Evolutionary conservation across 805 yeast species (phyloP).

Genomic region (Blastobotrys americana): DNA sequence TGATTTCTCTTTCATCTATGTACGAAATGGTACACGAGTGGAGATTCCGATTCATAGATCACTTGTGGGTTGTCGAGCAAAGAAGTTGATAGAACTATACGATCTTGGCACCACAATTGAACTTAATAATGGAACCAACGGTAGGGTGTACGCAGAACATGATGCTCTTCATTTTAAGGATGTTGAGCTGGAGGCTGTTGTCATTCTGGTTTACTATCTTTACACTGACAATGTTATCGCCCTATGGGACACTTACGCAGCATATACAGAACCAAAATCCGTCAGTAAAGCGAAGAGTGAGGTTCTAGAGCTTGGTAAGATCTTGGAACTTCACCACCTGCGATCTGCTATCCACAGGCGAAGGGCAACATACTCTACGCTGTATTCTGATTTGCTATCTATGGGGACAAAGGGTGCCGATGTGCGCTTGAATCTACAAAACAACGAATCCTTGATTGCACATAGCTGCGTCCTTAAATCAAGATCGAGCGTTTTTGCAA

Average conservation of each 20-base stretch:
- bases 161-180: slow-evolving; percentile 17
- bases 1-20: background rate
- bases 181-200: slow-evolving; percentile 17
- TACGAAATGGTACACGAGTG: slow-evolving; percentile 21
- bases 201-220: slow-evolving; percentile 22
- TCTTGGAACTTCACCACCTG: slow-evolving; percentile 16
- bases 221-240: slow-evolving; percentile 24
- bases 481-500: slow-evolving; percentile 58
- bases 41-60: slow-evolving; percentile 15
- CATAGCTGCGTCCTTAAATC: slow-evolving; percentile 45
- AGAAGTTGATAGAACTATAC: background rate
- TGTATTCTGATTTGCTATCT: slow-evolving; percentile 9
- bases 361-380: slow-evolving; percentile 4
- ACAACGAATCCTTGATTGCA: slow-evolving; percentile 34
- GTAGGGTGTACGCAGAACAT: background rate
- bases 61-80: slow-evolving; percentile 11
- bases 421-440: slow-evolving; percentile 40
- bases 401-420: slow-evolving; percentile 28
- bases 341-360: slow-evolving; percentile 15
- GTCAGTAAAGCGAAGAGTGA: slow-evolving; percentile 24
- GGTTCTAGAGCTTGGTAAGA: slow-evolving; percentile 17
- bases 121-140: background rate
- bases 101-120: background rate
- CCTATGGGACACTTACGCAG: slow-evolving; percentile 21
- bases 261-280: slow-evolving; percentile 16